phyloP scores from a whole-genome alignment of 257 asterid genomes.

The Solanum tarapatanum region DNA sequence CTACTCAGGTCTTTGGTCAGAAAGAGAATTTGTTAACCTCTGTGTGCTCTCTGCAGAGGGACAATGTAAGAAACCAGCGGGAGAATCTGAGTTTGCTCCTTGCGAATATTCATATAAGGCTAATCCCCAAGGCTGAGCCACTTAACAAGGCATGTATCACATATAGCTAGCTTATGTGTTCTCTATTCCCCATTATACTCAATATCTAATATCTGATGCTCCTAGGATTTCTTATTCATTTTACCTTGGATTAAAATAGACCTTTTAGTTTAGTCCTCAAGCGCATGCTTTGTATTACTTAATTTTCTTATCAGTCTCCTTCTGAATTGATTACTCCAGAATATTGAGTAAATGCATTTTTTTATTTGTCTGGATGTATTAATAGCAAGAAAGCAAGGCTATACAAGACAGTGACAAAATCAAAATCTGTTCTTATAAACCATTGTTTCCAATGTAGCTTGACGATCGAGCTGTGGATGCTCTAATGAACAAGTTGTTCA shows the following conservation, averaged over 20 bases:
- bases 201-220: neutral
- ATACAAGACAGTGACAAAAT: neutral
- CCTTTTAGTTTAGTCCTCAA: neutral
- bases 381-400: conserved; percentile 7
- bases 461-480: conserved; percentile 94
- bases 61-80: conserved; percentile 88
- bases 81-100: conserved; percentile 84
- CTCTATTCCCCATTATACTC: neutral
- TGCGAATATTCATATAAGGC: conserved; percentile 85
- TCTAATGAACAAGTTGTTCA: conserved; percentile 83
- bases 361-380: conserved; percentile 1
- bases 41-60: conserved; percentile 51
- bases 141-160: conserved; percentile 48
- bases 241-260: neutral
- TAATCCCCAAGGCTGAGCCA: conserved; percentile 83
- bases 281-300: neutral
- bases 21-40: conserved; percentile 1
- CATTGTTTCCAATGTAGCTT: conserved; percentile 39
- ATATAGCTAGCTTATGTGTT: conserved; percentile 2
- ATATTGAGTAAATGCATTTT: neutral
- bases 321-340: neutral
- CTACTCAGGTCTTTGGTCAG: conserved; percentile 1
- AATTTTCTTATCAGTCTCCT: neutral
- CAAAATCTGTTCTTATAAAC: neutral
- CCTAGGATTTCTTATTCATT: neutral